Conservation (phyloP, 2,329 filamentous ascomycete species). For the Penicillium sp. region DNA sequence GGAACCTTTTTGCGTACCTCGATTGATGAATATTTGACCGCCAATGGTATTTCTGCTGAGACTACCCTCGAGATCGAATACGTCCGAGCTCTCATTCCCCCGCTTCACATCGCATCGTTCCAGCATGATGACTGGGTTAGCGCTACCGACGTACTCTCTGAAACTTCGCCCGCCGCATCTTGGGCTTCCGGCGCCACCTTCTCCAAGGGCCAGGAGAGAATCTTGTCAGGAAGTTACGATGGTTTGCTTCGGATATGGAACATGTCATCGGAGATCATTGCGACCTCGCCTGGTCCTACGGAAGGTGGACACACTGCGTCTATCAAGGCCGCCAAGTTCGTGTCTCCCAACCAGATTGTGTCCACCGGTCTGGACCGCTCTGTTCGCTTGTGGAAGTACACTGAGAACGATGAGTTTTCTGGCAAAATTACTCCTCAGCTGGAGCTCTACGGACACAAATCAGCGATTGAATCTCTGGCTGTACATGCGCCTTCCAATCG, state of each 20-base stretch:
- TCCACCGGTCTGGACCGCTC: constrained; percentile 83
- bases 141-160: constrained; percentile 75
- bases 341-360: constrained; percentile 73
- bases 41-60: constrained; percentile 85
- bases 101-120: constrained; percentile 84
- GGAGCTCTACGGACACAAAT: constrained; percentile 80
- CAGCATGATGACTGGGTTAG: constrained; percentile 98
- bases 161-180: constrained; percentile 58
- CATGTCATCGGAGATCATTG: constrained; percentile 77
- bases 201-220: constrained; percentile 61
- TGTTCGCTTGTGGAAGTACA: constrained; percentile 86
- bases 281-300: constrained; percentile 65
- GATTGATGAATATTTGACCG: constrained; percentile 83
- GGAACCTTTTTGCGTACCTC: constrained; percentile 86
- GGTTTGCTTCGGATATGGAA: constrained; percentile 88
- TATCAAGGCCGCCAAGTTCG: constrained; percentile 78
- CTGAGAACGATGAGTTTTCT: constrained; percentile 61
- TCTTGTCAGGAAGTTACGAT: constrained; percentile 93
- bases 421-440: constrained; percentile 67
- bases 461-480: constrained; percentile 70
- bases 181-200: constrained; percentile 52
- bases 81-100: constrained; percentile 85
- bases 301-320: constrained; percentile 73
- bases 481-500: constrained; percentile 71
- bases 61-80: constrained; percentile 87